Evolutionary conservation across 2,329 filamentous ascomycete genomes (phyloP), one percentile per base, ranked within the genome.

Genomic region (Alternaria rosae): DNA sequence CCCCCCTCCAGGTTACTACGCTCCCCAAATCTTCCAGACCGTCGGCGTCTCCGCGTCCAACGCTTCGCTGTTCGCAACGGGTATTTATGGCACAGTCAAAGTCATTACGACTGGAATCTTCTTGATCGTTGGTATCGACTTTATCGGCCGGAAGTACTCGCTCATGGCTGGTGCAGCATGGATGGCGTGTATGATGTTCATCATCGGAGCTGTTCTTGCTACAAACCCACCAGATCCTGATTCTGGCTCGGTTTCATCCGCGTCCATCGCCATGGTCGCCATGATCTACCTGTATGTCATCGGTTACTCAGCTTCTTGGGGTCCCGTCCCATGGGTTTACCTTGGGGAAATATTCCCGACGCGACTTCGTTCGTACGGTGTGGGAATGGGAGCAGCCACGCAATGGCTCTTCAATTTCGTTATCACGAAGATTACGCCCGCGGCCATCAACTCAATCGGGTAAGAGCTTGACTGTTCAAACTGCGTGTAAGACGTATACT

Each of bases 341-440:
- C 92, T 92, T 81, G 78, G 75, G 0, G 90, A 93, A 77, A 92
- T 93, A 83, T 93, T 92, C 77, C 87, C 90, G 70, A 86, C 88
- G 66, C 90, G 89, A 78, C 87, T 88, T 15, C 85, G 89, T 15
- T 73, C 70, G 0, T 62, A 93, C 0, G 91, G 90, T 1, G 91
- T 93, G 73, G 90, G 91, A 10, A 90, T 85, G 38, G 91, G 91
- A 0, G 87, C 90, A 0, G 87, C 87, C 3, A 90, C 86, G 78
- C 92, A 92, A 78, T 92, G 90, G 90, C 84, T 90, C 71, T 90
- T 82, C 80, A 92, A 91, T 77, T 91, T 92, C 75, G 83, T 92
- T 73, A 86, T 92, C 84, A 62, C 59, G 6, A 62, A 59, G 89
- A 11, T 91, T 90, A 81, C 91, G 88, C 0, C 88, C 85, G 25